These are phyloP conservation scores for Yamadazyma philogaea DNA, from an alignment of 805 yeast species.

Conservation along the genomic window DNA sequence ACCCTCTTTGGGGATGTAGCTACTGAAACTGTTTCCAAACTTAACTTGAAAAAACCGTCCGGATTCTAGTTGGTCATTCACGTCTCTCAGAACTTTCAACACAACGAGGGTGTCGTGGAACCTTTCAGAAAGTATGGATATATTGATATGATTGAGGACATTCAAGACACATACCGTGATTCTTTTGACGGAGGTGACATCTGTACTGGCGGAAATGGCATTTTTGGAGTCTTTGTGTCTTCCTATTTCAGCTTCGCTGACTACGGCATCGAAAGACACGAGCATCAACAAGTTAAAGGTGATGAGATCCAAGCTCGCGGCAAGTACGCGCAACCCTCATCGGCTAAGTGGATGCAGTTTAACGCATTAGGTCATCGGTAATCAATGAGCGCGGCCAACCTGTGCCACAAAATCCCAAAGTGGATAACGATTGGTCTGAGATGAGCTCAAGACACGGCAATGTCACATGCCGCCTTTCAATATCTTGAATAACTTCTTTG, in stretches of 20 bases:
- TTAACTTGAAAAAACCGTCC: conserved; percentile 3
- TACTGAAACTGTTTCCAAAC: conserved; percentile 11
- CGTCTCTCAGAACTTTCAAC: conserved; percentile 9
- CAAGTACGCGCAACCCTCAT: neutral
- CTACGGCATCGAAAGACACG: conserved; percentile 9
- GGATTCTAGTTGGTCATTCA: neutral
- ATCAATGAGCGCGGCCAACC: too few relatives aligned
- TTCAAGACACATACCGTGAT: conserved; percentile 6
- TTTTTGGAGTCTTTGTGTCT: neutral
- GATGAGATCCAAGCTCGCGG: too few relatives aligned
- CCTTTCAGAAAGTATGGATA: conserved; percentile 10
- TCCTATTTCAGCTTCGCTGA: neutral
- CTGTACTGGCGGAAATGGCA: neutral
- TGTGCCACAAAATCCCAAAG: too few relatives aligned
- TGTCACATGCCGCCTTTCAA: too few relatives aligned
- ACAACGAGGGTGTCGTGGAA: conserved; percentile 9
- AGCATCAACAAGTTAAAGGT: conserved; percentile 3
- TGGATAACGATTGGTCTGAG: too few relatives aligned
- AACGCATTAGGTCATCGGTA: too few relatives aligned
- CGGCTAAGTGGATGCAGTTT: too few relatives aligned
- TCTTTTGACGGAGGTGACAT: neutral
- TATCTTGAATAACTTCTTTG: too few relatives aligned
- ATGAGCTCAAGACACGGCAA: too few relatives aligned
- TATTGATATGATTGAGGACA: conserved; percentile 5
- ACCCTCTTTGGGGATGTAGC: conserved; percentile 15